Conservation (phyloP, 345 rosid genomes). For the Mangifera indica region DNA sequence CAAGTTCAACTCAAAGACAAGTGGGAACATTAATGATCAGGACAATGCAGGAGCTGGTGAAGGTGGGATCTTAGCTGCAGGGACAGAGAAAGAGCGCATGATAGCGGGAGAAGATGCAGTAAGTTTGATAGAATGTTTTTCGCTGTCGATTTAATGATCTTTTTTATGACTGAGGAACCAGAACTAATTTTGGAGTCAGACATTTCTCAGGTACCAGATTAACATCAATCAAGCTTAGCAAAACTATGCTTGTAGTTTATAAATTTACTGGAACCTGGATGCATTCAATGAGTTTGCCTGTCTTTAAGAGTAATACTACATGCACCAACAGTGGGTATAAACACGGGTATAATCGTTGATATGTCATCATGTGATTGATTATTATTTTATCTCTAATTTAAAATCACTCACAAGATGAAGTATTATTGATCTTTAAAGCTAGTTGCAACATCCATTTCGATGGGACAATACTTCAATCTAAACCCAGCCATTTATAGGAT, state of each 20-base stretch:
- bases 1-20: constrained; percentile 55
- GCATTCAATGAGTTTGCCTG: background rate
- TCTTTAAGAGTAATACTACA: background rate
- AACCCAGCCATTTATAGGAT: background rate
- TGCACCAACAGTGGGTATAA: too few relatives aligned
- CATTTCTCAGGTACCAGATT: background rate
- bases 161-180: background rate
- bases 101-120: constrained; percentile 93
- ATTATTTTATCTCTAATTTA: too few relatives aligned
- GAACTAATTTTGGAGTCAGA: background rate
- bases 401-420: too few relatives aligned
- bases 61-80: constrained; percentile 68
- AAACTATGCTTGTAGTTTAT: background rate
- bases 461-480: background rate
- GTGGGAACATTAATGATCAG: constrained; percentile 35
- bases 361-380: too few relatives aligned
- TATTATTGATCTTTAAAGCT: background rate
- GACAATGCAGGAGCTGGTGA: constrained; percentile 45
- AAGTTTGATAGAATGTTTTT: constrained; percentile 30
- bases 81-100: constrained; percentile 65
- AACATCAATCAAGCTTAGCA: background rate
- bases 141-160: background rate
- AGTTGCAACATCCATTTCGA: background rate
- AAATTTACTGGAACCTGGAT: background rate
- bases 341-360: too few relatives aligned